Evolutionary conservation across 1,284 basidiomycete genomes (phyloP).

Genomic region (Cryptococcus sp.): DNA sequence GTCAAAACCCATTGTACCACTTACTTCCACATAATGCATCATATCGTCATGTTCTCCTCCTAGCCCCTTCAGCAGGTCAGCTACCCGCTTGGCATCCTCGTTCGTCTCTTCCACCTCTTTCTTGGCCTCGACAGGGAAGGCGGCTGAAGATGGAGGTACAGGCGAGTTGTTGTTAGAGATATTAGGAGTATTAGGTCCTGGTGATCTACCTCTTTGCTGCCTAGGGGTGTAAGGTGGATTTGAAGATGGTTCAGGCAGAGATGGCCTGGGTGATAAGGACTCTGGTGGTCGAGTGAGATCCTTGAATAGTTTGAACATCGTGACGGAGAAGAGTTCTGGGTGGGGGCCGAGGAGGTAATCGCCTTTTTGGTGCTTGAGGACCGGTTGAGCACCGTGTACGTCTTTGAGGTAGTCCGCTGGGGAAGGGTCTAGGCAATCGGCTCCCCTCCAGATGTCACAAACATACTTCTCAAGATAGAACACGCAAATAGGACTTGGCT

Average conservation of each 20-base stretch:
- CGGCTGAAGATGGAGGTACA: background rate
- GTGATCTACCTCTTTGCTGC: background rate
- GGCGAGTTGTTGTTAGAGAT: background rate
- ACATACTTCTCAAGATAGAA: too few species aligned
- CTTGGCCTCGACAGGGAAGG: slow-evolving; percentile 1
- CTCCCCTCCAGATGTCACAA: too few species aligned
- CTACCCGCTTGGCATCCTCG: slow-evolving; percentile 23
- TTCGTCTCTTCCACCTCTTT: slow-evolving; percentile 30
- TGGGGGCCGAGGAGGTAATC: background rate
- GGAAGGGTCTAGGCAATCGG: too few species aligned
- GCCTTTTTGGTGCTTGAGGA: background rate
- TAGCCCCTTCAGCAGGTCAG: slow-evolving; percentile 23
- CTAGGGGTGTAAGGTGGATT: slow-evolving; percentile 1
- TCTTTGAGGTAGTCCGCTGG: too few species aligned
- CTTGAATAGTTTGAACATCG: slow-evolving; percentile 46
- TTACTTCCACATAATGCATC: slow-evolving; percentile 40
- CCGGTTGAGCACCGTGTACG: too few species aligned
- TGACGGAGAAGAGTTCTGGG: background rate
- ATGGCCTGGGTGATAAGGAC: slow-evolving; percentile 21
- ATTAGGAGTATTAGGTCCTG: background rate
- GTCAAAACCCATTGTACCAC: background rate
- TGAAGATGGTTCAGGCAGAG: background rate
- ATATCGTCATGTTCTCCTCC: slow-evolving; percentile 12
- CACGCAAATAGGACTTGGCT: too few species aligned
- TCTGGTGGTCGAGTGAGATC: slow-evolving; percentile 41